Evolutionary conservation across 129 eudicot species (phyloP).

Genomic region (Kitagawia praeruptora): DNA sequence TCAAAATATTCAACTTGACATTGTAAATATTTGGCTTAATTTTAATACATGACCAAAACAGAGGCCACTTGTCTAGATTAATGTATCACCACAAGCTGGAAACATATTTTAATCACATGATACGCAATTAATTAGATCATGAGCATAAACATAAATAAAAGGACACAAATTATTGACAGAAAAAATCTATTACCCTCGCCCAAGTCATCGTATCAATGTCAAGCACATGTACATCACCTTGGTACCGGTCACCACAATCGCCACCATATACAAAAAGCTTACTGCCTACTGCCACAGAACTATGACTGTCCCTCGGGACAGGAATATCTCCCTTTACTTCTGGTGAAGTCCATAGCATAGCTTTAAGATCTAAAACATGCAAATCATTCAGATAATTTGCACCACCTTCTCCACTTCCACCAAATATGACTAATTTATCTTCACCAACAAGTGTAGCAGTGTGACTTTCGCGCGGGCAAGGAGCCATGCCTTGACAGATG

Average conservation of each 20-base stretch:
- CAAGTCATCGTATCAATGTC: slow-evolving; percentile 57
- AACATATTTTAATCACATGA: background rate
- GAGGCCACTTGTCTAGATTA: background rate
- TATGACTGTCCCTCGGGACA: slow-evolving; percentile 84
- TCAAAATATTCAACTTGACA: background rate
- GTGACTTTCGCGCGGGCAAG: slow-evolving; percentile 89
- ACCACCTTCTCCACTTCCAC: slow-evolving; percentile 95
- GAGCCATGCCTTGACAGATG: slow-evolving; percentile 53
- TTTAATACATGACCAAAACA: background rate
- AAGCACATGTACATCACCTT: slow-evolving; percentile 68
- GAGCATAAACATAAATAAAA: background rate
- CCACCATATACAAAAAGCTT: slow-evolving; percentile 75
- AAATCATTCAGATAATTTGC: slow-evolving; percentile 79
- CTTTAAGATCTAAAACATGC: slow-evolving; percentile 71
- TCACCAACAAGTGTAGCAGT: slow-evolving; percentile 60
- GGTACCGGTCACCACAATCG: slow-evolving; percentile 83
- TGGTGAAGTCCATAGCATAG: slow-evolving; percentile 77
- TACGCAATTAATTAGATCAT: background rate
- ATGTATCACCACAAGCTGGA: background rate
- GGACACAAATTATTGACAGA: background rate
- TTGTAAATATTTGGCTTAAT: background rate
- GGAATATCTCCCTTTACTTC: slow-evolving; percentile 48
- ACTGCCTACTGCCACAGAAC: slow-evolving; percentile 48
- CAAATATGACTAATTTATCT: slow-evolving; percentile 60
- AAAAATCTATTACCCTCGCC: slow-evolving; percentile 50